Evolutionary conservation across 805 yeast genomes (phyloP).

Genomic region (Nakazawaea populi): DNA sequence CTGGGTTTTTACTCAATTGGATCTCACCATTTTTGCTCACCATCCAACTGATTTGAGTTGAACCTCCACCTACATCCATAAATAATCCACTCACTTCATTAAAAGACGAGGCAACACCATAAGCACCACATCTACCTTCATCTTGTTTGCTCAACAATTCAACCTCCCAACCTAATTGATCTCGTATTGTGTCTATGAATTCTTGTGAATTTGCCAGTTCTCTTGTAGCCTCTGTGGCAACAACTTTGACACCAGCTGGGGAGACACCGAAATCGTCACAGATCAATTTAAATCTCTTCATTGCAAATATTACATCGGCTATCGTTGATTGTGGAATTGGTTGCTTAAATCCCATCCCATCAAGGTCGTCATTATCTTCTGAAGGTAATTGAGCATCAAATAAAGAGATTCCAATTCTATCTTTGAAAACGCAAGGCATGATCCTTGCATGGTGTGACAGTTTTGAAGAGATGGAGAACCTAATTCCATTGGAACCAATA

Average conservation of each 20-base stretch:
- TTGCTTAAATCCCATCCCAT: constrained; percentile 24
- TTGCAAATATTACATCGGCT: constrained; percentile 52
- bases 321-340: constrained; percentile 57
- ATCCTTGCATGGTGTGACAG: constrained; percentile 68
- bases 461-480: constrained; percentile 66
- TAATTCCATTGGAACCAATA: constrained; percentile 70
- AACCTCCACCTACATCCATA: constrained; percentile 72
- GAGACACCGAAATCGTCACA: constrained; percentile 74
- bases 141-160: constrained; percentile 52
- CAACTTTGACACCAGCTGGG: constrained; percentile 51
- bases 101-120: constrained; percentile 72
- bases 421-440: constrained; percentile 75
- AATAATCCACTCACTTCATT: constrained; percentile 61
- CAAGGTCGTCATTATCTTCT: constrained; percentile 20
- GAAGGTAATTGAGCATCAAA: constrained; percentile 50
- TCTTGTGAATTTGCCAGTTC: constrained; percentile 61
- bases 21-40: constrained; percentile 50
- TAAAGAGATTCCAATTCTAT: constrained; percentile 62
- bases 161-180: constrained; percentile 65
- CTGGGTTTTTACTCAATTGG: constrained; percentile 48
- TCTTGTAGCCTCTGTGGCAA: constrained; percentile 72
- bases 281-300: constrained; percentile 61
- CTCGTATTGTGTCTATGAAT: constrained; percentile 47
- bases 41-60: constrained; percentile 67
- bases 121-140: constrained; percentile 63